Base-by-base conservation (phyloP, 2,329 filamentous ascomycete species). In the Penicillium crustosum region DNA sequence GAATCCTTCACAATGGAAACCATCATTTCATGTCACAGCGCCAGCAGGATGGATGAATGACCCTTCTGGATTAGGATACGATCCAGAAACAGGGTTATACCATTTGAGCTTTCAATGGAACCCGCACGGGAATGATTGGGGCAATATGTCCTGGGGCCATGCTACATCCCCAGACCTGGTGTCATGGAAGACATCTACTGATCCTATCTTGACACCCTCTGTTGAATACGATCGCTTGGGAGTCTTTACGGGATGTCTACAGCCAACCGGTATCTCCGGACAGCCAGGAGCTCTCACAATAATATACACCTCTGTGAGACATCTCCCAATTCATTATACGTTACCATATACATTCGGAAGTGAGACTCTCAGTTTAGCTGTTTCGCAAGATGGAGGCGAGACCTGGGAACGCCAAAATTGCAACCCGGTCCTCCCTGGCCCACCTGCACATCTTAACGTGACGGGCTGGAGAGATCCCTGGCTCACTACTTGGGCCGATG, bases 41-140 rank as follows among this genome's bases (percentile, higher is more conserved):
- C 70, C 73, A 7, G 72, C 73, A 8, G 74, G 74, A 21, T 79
- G 77, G 77, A 68, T 78, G 64, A 79, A 79, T 49, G 77, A 79
- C 45, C 78, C 78, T 6, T 79, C 76, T 59, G 78, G 71, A 1
- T 70, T 73, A 4, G 72, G 73, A 21, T 78, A 76, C 53, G 75
- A 79, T 47, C 69, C 74, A 3, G 51, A 56, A 21, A 78, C 75
- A 10, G 67, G 69, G 6, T 61, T 73, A 6, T 79, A 79, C 43
- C 77, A 79, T 54, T 21, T 79, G 2, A 73, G 69, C 19, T 79
- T 75, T 49, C 77, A 80, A 66, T 78, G 76, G 70, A 79, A 78
- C 59, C 76, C 75, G 0, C 67, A 70, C 29, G 71, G 71, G 8
- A 74, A 76, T 29, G 72, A 76, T 36, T 78, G 76, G 74, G 77